Base-by-base conservation (phyloP, 768 basidiomycete genomes). In the Mycena venus region DNA sequence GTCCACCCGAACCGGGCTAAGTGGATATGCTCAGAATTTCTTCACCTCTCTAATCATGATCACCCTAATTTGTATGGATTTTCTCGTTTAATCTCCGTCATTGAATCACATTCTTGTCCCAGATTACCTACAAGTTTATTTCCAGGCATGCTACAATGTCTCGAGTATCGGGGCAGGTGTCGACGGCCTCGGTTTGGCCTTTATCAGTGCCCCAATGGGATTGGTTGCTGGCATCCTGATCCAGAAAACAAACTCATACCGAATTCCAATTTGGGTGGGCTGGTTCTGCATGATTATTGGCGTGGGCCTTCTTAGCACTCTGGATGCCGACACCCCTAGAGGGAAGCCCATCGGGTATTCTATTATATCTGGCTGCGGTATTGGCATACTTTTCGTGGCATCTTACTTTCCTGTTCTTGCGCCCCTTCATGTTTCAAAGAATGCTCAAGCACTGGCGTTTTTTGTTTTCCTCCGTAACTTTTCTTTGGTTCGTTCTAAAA, bases 391-490 rank as follows among this genome's bases (percentile, higher is more conserved):
- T 10, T 72, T 61, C 29, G 34, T 76, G 32, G 55, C 73, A 11
- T 81, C 79, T 1, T 83, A 83, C 63, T 91, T 89, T 75, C 85
- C 90, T 0, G 83, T 90, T 51, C 84, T 89, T 9, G 88, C 90
- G 0, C 87, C 90, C 2, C 75, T 90, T 2, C 81, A 84, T 0
- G 78, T 87, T 4, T 75, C 82, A 0, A 74, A 82, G 8, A 88
- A 85, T 63, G 89, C 88, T 9, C 79, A 82, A 7, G 89, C 90
- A 0, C 80, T 90, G 11, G 84, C 87, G 0, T 86, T 88, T 73
- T 85, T 86, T 60, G 79, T 79, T 17, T 88, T 87, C 73, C 21
- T 29, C 4, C 40, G 62, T 6, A 36, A 32, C 9, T 66, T 51
- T n/a, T 32, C 21, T 1, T 23, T 58, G 21, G 56, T 58, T 11